Conservation (phyloP, 2,329 filamentous ascomycete genomes). For the Neopestalotiopsis clavispora region DNA sequence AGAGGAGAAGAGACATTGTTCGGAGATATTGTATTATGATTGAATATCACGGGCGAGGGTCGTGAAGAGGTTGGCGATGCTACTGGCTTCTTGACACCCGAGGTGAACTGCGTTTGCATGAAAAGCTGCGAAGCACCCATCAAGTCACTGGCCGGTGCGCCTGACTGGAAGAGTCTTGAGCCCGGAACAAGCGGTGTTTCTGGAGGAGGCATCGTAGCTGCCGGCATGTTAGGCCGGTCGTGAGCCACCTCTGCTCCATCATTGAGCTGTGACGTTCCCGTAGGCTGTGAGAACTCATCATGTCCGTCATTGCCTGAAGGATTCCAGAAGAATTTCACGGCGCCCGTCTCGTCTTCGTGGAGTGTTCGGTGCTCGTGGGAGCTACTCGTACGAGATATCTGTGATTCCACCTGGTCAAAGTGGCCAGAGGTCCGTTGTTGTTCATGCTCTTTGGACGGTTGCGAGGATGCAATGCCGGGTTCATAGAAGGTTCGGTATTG, state of each 20-base stretch:
- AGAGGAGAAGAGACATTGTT: conserved; percentile 53
- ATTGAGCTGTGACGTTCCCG: neutral
- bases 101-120: conserved; percentile 59
- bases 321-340: conserved; percentile 24
- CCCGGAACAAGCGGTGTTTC: conserved; percentile 53
- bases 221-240: conserved; percentile 15
- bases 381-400: conserved; percentile 28
- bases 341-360: conserved; percentile 54
- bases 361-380: conserved; percentile 39
- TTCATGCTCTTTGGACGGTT: conserved; percentile 32
- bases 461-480: conserved; percentile 19
- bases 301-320: neutral
- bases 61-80: conserved; percentile 61
- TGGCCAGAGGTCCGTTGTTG: conserved; percentile 18
- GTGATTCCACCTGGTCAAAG: conserved; percentile 22
- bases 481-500: conserved; percentile 38
- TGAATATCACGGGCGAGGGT: conserved; percentile 56
- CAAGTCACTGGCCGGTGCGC: conserved; percentile 37
- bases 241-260: neutral
- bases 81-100: conserved; percentile 52
- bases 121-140: conserved; percentile 58
- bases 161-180: conserved; percentile 47
- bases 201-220: conserved; percentile 36
- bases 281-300: conserved; percentile 1
- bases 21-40: conserved; percentile 50